A percentile compares a stretch with the other conserved stretches of the same genome.
Evolutionary conservation across 2,329 filamentous ascomycete genomes (phyloP).

Genomic region (Arthrobotrys musiformis): DNA sequence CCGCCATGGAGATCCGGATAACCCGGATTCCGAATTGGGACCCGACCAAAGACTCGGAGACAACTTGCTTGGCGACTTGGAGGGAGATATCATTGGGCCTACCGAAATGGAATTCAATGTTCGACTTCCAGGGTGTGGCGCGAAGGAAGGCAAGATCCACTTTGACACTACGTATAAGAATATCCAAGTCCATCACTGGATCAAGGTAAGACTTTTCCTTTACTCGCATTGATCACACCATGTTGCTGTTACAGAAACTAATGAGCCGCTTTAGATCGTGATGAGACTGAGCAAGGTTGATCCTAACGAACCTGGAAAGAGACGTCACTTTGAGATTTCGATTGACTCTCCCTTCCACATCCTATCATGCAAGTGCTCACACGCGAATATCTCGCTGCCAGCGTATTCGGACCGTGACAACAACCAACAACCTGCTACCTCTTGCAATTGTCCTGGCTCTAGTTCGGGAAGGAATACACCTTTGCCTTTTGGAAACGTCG

Average conservation of each 20-base stretch:
- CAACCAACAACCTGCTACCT: slow-evolving; percentile 63
- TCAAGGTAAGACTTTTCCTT: slow-evolving; percentile 76
- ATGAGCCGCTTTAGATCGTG: slow-evolving; percentile 73
- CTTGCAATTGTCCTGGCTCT: slow-evolving; percentile 62
- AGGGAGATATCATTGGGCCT: slow-evolving; percentile 82
- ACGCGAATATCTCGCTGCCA: slow-evolving; percentile 85
- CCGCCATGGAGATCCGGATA: slow-evolving; percentile 68
- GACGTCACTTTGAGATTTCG: slow-evolving; percentile 92
- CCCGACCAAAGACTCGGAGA: slow-evolving; percentile 61
- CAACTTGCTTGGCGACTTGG: slow-evolving; percentile 83
- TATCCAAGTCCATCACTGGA: slow-evolving; percentile 94
- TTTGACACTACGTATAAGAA: slow-evolving; percentile 95
- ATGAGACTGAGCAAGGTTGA: slow-evolving; percentile 90
- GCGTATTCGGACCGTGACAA: slow-evolving; percentile 73
- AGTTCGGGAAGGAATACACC: slow-evolving; percentile 65
- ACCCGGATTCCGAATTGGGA: slow-evolving; percentile 44
- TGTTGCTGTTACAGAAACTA: slow-evolving; percentile 33
- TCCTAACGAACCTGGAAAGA: slow-evolving; percentile 78
- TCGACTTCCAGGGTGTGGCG: slow-evolving; percentile 86
- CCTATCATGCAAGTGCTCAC: slow-evolving; percentile 90
- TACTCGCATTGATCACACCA: background rate
- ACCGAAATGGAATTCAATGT: slow-evolving; percentile 96
- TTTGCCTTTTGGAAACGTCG: slow-evolving; percentile 64
- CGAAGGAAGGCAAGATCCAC: slow-evolving; percentile 83
- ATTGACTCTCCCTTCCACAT: slow-evolving; percentile 96